These are phyloP conservation scores for Ganoderma resinaceum DNA, from an alignment of 1,284 basidiomycete species.

Conservation along the genomic window DNA sequence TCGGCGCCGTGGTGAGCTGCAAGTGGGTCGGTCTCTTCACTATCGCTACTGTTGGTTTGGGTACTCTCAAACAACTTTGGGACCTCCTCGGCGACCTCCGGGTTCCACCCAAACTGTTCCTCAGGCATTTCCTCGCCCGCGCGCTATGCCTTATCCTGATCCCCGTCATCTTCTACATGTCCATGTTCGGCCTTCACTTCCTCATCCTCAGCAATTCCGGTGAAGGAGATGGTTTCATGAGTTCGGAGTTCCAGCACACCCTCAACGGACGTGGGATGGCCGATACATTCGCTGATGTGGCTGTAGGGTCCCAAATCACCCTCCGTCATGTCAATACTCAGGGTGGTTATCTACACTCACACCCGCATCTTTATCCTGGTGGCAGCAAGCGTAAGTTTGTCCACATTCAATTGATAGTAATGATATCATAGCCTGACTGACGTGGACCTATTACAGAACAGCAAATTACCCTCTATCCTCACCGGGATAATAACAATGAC, in stretches of 20 bases:
- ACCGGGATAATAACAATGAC: constrained; percentile 59
- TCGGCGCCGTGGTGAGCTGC: constrained; percentile 92
- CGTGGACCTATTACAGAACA: constrained; percentile 67
- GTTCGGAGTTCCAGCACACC: constrained; percentile 97
- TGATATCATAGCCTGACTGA: constrained; percentile 7
- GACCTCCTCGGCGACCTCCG: constrained; percentile 87
- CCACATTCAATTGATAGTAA: neutral
- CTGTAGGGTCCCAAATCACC: constrained; percentile 83
- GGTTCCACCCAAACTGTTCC: constrained; percentile 78
- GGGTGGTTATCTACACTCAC: constrained; percentile 98
- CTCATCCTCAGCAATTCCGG: constrained; percentile 88
- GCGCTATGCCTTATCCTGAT: constrained; percentile 89
- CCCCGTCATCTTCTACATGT: constrained; percentile 91
- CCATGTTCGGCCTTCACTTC: constrained; percentile 96
- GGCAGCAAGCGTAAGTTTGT: constrained; percentile 79
- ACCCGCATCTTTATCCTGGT: constrained; percentile 86
- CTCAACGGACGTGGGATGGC: constrained; percentile 90
- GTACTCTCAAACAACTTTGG: constrained; percentile 92
- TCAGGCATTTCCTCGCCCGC: constrained; percentile 88
- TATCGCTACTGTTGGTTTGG: constrained; percentile 92
- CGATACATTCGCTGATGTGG: constrained; percentile 93
- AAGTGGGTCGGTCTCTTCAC: constrained; percentile 99
- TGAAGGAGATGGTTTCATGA: constrained; percentile 99
- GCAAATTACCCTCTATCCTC: constrained; percentile 98
- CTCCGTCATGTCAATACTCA: constrained; percentile 96